Evolutionary conservation across 441 rosid genomes (phyloP), one percentile per base, ranked within the genome.

Genomic region (Pelargonium australe): DNA sequence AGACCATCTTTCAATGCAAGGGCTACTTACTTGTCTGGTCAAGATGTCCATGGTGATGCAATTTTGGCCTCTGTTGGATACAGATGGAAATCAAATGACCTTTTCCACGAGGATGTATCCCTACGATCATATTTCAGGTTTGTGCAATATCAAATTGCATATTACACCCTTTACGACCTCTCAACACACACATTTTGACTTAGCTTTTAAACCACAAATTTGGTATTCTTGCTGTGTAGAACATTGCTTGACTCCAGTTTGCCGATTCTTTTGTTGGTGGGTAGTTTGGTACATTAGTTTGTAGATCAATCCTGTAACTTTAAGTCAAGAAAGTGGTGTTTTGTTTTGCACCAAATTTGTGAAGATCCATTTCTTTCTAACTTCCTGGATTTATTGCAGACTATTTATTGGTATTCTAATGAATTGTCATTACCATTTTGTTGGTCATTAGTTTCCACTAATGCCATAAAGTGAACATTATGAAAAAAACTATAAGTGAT

Each of bases 61-160:
- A 80, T 95, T 75, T 79, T 92, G 90, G 93, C 98, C 67, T 90
- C 96, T 43, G 69, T 92, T 82, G 97, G 98, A 51, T 92, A 89
- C 83, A 76, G 81, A 37, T 85, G 98, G 99, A 87, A 84, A 78
- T 83, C 92, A 11, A 77, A 79, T 47, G 82, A 82, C 64, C 87
- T 92, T 78, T 85, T 82, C 72, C 76, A 77, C 70, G 95, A 86
- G 79, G 88, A 90, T 80, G 65, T 90, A 68, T 83, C 86, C 16
- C 66, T 86, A 65, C 85, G 86, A 64, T 85, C 91, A 69, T 90
- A 89, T 78, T 85, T 87, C 92, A 95, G 97, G 99, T 95, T 60
- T 23, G 64, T 60, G 2, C 64, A 60, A 2, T 9, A 31, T 20
- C 63, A 58, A 58, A 58, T 58, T 51, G 58, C 43, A 40, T 40